Base-by-base conservation (phyloP, 2,329 filamentous ascomycete species). In the Pseudopyricularia javanii region DNA sequence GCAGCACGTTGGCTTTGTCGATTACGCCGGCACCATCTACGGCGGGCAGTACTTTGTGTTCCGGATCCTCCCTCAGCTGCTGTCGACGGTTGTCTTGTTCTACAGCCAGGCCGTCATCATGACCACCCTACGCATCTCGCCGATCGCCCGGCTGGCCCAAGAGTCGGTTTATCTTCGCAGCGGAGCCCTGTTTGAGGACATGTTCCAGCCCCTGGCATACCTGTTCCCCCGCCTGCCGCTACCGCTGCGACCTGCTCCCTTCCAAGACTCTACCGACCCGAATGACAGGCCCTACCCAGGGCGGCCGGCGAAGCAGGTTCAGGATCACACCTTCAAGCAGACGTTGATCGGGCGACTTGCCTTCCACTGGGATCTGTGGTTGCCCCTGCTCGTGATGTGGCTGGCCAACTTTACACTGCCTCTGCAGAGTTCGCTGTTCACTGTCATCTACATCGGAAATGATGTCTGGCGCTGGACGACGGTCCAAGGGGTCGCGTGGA, bases 1-100 rank as follows among this genome's bases (percentile, higher is more conserved):
- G 35, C 65, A 68, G 5, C 74, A 83, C 57, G 66, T 74, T 9
- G 88, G 88, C 1, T 70, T 96, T 12, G 82, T 79, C 62, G 68
- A 75, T 3, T 95, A 91, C 64, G 70, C 72, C 33, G 76, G 75
- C 47, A 73, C 69, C 30, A 84, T 89, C 54, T 85, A 86, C 56
- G 85, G 84, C 50, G 76, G 75, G 8, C 76, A 83, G 58, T 95
- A 94, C 67, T 95, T 96, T 64, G 68, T 94, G 48, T 93, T 95
- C 65, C 80, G 89, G 56, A 88, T 95, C 57, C 70, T 96, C 1
- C 91, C 91, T 2, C 88, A 90, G 54, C 70, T 95, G 0, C 63
- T 94, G 14, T 88, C 83, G 0, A 81, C 82, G 20, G 58, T 84
- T 12, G 69, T 95, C 34, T 74, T 93, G 47, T 65, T 96, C 7